A percentile compares a stretch with the other conserved stretches of the same genome.
These are phyloP conservation scores for Ceratobasidium sp. DNA, from an alignment of 1,284 basidiomycete genomes.

Conservation along the genomic window DNA sequence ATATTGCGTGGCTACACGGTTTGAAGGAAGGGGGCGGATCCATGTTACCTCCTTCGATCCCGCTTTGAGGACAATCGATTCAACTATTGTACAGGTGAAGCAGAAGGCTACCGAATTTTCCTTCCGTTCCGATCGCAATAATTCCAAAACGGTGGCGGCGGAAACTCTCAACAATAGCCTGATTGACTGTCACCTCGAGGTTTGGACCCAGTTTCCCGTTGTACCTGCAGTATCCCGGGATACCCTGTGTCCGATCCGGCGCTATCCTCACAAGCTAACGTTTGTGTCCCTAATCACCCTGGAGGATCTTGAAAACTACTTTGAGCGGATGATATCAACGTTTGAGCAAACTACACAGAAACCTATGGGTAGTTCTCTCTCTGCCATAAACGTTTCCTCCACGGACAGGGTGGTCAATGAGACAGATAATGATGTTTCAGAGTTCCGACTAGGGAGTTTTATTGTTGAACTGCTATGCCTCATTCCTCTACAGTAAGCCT, in stretches of 20 bases:
- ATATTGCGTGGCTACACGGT: slow-evolving; percentile 54
- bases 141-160: background rate
- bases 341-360: slow-evolving; percentile 61
- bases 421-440: background rate
- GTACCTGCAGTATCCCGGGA: slow-evolving; percentile 54
- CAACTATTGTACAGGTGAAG: slow-evolving; percentile 59
- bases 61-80: slow-evolving; percentile 48
- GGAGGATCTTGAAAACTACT: slow-evolving; percentile 53
- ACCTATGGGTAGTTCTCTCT: slow-evolving; percentile 57
- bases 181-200: slow-evolving; percentile 62
- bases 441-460: slow-evolving; percentile 37
- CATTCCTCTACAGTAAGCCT: slow-evolving; percentile 38
- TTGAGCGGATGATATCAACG: slow-evolving; percentile 53
- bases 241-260: slow-evolving; percentile 52
- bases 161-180: slow-evolving; percentile 56
- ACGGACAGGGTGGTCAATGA: background rate
- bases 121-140: slow-evolving; percentile 48
- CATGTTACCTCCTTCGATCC: slow-evolving; percentile 55
- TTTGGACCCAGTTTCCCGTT: slow-evolving; percentile 69
- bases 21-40: slow-evolving; percentile 53
- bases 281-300: slow-evolving; percentile 56
- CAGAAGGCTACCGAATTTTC: slow-evolving; percentile 61
- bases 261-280: slow-evolving; percentile 48
- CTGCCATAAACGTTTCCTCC: slow-evolving; percentile 47
- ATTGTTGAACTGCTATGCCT: slow-evolving; percentile 39